Conservation (phyloP, 2,329 filamentous ascomycete genomes). For the Ploettnerulaceae sp. region DNA sequence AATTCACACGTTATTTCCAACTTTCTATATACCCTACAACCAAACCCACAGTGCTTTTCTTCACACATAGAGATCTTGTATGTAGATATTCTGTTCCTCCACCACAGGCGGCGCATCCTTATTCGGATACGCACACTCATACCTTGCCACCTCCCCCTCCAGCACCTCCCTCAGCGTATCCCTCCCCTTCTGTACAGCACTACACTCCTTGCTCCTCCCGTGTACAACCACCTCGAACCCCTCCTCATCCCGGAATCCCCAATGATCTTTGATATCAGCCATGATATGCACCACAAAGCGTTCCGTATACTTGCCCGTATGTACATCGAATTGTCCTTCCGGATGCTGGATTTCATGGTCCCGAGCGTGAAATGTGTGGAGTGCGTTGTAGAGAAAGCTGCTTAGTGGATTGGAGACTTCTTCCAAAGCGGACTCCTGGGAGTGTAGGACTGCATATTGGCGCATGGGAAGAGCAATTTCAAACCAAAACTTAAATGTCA, state of each 20-base stretch:
- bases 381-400: conserved; percentile 12
- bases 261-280: conserved; percentile 12
- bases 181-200: conserved; percentile 2
- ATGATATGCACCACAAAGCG: conserved; percentile 7
- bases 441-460: conserved; percentile 13
- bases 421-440: conserved; percentile 4
- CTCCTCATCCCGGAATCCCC: conserved; percentile 10
- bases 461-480: conserved; percentile 19
- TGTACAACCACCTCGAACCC: conserved; percentile 8
- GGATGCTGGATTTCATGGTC: conserved; percentile 5
- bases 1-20: background rate
- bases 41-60: too few species aligned
- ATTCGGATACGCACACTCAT: conserved; percentile 6
- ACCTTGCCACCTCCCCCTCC: conserved; percentile 2
- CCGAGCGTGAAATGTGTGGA: conserved; percentile 5
- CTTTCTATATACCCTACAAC: too few species aligned
- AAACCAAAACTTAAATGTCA: conserved; percentile 26
- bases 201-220: conserved; percentile 7
- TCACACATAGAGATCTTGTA: conserved; percentile 7
- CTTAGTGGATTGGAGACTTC: conserved; percentile 17
- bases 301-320: conserved; percentile 6
- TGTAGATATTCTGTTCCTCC: background rate
- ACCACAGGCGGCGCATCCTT: background rate
- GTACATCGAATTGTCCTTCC: conserved; percentile 7
- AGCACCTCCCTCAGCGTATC: conserved; percentile 7